A percentile compares a stretch with the other conserved stretches of the same genome.
phyloP scores from a whole-genome alignment of 768 basidiomycete genomes.

The Termitomyces bulborhizus region DNA sequence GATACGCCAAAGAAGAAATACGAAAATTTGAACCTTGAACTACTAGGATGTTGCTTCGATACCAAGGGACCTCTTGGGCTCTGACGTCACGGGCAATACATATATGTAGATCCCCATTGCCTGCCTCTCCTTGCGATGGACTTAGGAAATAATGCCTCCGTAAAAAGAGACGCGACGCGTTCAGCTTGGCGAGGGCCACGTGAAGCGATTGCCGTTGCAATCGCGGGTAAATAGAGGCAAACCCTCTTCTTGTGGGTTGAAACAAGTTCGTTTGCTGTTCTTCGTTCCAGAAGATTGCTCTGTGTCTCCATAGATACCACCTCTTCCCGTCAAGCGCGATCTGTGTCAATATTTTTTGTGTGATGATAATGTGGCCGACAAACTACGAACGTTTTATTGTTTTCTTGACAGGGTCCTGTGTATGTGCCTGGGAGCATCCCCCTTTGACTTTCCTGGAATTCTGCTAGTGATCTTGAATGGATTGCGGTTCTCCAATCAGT shows the following conservation, averaged over 20 bases:
- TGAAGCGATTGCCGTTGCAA: slow-evolving; percentile 8
- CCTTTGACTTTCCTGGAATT: not conserved
- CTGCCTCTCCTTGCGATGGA: no score
- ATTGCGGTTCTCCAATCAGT: not conserved
- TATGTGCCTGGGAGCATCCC: not conserved
- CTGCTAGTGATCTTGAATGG: not conserved
- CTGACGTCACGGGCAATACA: not conserved
- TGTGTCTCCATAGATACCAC: slow-evolving; percentile 4
- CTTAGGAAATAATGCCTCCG: not conserved
- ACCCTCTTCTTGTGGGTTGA: not conserved
- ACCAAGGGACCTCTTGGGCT: no score
- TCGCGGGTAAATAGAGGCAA: slow-evolving; percentile 9
- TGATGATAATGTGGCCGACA: not conserved
- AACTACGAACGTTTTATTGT: not conserved
- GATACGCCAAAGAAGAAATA: no score
- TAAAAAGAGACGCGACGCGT: not conserved
- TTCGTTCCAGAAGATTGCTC: not conserved
- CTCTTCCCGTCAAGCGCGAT: not conserved
- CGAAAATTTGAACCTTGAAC: no score
- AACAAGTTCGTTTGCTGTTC: slow-evolving; percentile 2
- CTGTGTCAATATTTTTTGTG: not conserved
- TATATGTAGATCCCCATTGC: no score
- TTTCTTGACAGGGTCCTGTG: not conserved
- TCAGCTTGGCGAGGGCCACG: not conserved
- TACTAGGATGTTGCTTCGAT: no score